Conservation (phyloP, 441 rosid genomes). For the Daphne laureola region DNA sequence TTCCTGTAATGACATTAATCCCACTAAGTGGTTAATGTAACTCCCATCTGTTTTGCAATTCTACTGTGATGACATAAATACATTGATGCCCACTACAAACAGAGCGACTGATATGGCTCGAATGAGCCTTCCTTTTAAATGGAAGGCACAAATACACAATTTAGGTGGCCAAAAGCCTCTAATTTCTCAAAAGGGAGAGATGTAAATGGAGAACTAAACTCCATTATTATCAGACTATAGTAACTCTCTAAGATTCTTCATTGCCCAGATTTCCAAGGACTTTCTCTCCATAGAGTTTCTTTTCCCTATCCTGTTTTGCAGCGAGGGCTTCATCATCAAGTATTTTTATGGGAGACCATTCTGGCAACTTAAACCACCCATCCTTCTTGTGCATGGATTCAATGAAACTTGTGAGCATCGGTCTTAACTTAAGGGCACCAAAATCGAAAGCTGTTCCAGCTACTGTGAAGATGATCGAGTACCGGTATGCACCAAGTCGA, state of each 20-base stretch:
- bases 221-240: slow-evolving; percentile 5
- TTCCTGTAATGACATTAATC: too few relatives aligned
- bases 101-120: too few relatives aligned
- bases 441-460: slow-evolving; percentile 57
- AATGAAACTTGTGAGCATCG: slow-evolving; percentile 23
- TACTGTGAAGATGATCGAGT: slow-evolving; percentile 53
- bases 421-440: slow-evolving; percentile 43
- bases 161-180: neutral
- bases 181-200: neutral
- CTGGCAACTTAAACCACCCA: slow-evolving; percentile 53
- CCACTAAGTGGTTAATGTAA: too few relatives aligned
- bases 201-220: slow-evolving; percentile 4
- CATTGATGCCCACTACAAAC: too few relatives aligned
- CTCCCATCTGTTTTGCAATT: too few relatives aligned
- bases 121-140: neutral
- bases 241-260: slow-evolving; percentile 39
- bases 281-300: slow-evolving; percentile 35
- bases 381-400: slow-evolving; percentile 25
- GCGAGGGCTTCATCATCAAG: slow-evolving; percentile 79
- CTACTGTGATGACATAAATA: too few relatives aligned
- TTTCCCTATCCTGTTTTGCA: slow-evolving; percentile 60
- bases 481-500: slow-evolving; percentile 64
- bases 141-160: neutral
- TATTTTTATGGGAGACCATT: slow-evolving; percentile 82
- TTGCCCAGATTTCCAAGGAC: slow-evolving; percentile 45